Conservation (phyloP, 2,329 filamentous ascomycete species). For the Fusarium irregulare region DNA sequence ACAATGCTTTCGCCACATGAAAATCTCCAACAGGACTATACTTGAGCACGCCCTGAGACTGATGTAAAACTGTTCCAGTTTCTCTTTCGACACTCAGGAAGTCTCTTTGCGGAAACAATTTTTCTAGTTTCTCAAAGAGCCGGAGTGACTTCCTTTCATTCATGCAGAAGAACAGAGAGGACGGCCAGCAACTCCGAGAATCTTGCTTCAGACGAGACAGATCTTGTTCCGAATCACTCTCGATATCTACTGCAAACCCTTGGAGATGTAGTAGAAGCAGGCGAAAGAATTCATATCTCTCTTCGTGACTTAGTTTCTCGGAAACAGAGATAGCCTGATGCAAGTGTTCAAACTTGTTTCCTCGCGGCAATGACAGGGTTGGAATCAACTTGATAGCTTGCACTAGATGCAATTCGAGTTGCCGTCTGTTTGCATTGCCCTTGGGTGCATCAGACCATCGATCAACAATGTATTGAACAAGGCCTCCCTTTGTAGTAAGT, state of each 20-base stretch:
- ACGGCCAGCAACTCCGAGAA: constrained; percentile 22
- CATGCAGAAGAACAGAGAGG: constrained; percentile 26
- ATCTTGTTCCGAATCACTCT: constrained; percentile 22
- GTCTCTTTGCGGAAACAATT: constrained; percentile 20
- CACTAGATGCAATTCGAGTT: constrained; percentile 2
- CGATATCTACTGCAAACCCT: constrained; percentile 40
- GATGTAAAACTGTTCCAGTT: constrained; percentile 12
- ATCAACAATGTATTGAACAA: constrained; percentile 25
- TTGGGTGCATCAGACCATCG: constrained; percentile 22
- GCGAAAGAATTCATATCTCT: constrained; percentile 41
- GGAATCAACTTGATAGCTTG: constrained; percentile 19
- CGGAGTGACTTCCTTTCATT: constrained; percentile 15
- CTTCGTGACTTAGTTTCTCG: not conserved
- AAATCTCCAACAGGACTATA: constrained; percentile 21
- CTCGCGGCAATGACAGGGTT: not conserved
- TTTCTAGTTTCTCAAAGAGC: constrained; percentile 34
- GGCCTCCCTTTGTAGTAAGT: not conserved
- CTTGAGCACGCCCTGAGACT: constrained; percentile 9
- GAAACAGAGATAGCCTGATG: not conserved
- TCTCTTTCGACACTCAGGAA: constrained; percentile 11
- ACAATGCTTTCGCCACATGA: constrained; percentile 22
- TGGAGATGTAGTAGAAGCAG: constrained; percentile 36
- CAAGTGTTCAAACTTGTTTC: not conserved
- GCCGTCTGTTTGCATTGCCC: not conserved
- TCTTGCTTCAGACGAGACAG: constrained; percentile 8